Percentiles rank a stretch among this genome's conserved stretches.
phyloP scores from a whole-genome alignment of 2,329 filamentous ascomycete genomes.

The Cryphonectria japonica region DNA sequence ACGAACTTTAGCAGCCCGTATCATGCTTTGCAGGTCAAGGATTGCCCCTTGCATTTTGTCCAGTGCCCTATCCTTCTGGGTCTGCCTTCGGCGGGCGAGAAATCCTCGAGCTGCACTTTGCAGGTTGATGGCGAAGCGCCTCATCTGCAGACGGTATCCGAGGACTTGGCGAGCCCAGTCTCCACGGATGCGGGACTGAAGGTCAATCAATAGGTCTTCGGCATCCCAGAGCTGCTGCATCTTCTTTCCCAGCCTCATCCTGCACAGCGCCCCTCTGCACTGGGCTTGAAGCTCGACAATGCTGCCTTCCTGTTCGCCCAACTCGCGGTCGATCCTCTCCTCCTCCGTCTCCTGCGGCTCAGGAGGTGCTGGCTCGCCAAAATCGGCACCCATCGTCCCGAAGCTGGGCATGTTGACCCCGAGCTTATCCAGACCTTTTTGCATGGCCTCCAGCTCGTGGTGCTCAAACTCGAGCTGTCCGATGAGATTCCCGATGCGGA shows the following conservation, averaged over 20 bases:
- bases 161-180: constrained; percentile 85
- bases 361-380: constrained; percentile 73
- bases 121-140: constrained; percentile 77
- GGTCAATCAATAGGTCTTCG: constrained; percentile 75
- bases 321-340: constrained; percentile 80
- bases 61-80: constrained; percentile 68
- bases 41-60: constrained; percentile 73
- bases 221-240: constrained; percentile 92
- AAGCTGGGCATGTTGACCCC: constrained; percentile 97
- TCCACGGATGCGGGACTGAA: constrained; percentile 86
- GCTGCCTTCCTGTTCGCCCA: constrained; percentile 72
- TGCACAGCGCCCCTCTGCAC: constrained; percentile 76
- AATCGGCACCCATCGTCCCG: constrained; percentile 94
- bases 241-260: constrained; percentile 74
- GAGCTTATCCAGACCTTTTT: constrained; percentile 94
- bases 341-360: constrained; percentile 86
- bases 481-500: constrained; percentile 94
- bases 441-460: constrained; percentile 94
- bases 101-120: constrained; percentile 81
- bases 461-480: constrained; percentile 97
- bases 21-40: constrained; percentile 79
- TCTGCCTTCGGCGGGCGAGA: constrained; percentile 67
- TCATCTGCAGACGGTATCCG: constrained; percentile 82
- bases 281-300: constrained; percentile 87
- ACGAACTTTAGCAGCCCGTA: constrained; percentile 69